A percentile compares a stretch with the other conserved stretches of the same genome.
These are phyloP conservation scores for Hirsutella minnesotensis DNA, from an alignment of 2,329 filamentous ascomycete species.

Conservation along the genomic window DNA sequence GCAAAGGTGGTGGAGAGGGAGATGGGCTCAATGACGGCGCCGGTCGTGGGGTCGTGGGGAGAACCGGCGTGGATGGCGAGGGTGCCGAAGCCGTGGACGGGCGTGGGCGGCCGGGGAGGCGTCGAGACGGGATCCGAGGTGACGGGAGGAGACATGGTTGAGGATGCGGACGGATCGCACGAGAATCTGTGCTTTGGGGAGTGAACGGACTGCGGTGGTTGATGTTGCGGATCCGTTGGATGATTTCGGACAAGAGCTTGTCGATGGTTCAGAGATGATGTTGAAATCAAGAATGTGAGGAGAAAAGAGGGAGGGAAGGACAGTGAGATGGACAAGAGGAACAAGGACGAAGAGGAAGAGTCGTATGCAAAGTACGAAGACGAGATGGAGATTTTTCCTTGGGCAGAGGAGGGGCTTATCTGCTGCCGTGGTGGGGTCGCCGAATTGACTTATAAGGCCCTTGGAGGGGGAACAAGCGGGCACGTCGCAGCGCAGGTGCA, in stretches of 20 bases:
- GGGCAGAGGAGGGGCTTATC: neutral
- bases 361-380: too few relatives aligned
- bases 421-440: neutral
- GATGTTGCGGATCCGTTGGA: too few relatives aligned
- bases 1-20: slow-evolving; percentile 93
- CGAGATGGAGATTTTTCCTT: slow-evolving; percentile 1
- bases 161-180: neutral
- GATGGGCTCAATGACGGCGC: slow-evolving; percentile 92
- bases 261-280: too few relatives aligned
- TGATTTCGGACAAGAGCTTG: too few relatives aligned
- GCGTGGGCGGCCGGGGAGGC: slow-evolving; percentile 58
- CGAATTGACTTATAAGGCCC: too few relatives aligned
- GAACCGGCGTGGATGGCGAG: slow-evolving; percentile 89
- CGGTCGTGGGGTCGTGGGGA: slow-evolving; percentile 80
- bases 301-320: neutral
- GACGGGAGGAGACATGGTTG: slow-evolving; percentile 16
- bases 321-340: neutral
- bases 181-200: neutral
- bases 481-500: too few relatives aligned
- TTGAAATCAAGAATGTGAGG: too few relatives aligned
- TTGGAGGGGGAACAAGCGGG: too few relatives aligned
- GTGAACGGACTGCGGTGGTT: too few relatives aligned
- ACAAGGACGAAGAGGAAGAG: too few relatives aligned
- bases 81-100: slow-evolving; percentile 76
- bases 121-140: slow-evolving; percentile 51